Percentiles rank a stretch among this genome's conserved stretches.
Evolutionary conservation across 495 filamentous ascomycete genomes (phyloP).

Genomic region (Tuber melanosporum): DNA sequence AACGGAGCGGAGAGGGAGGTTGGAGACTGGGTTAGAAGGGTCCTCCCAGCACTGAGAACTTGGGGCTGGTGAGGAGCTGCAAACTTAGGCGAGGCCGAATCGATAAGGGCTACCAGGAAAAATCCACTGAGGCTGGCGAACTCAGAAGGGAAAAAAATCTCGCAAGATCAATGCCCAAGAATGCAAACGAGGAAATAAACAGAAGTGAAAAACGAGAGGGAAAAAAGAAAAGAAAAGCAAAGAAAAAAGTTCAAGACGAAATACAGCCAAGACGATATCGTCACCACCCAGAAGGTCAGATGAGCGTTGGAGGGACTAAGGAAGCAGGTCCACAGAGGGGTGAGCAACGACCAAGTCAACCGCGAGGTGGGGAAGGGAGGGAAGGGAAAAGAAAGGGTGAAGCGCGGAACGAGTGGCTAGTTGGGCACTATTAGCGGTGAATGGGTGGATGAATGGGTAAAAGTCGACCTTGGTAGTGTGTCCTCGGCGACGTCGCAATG

Average conservation of each 20-base stretch:
- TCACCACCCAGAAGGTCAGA: not conserved
- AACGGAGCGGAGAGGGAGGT: slow-evolving; percentile 3
- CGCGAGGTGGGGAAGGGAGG: slow-evolving; percentile 9
- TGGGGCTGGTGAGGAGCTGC: slow-evolving; percentile 27
- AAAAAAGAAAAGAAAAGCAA: not conserved
- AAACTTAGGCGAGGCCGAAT: slow-evolving; percentile 31
- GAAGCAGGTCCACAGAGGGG: slow-evolving; percentile 3
- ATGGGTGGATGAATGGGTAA: slow-evolving; percentile 3
- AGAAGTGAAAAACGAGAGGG: not conserved
- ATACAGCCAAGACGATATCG: not conserved
- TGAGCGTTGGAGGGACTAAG: not conserved
- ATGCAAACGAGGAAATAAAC: not conserved
- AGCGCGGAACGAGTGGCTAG: slow-evolving; percentile 9
- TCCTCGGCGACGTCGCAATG: slow-evolving; percentile 1
- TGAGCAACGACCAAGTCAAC: slow-evolving; percentile 1
- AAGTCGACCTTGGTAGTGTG: slow-evolving; percentile 2
- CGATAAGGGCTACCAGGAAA: slow-evolving; percentile 25
- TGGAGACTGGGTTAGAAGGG: slow-evolving; percentile 8
- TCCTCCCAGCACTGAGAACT: slow-evolving; percentile 11
- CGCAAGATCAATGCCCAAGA: not conserved
- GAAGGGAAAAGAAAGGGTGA: slow-evolving; percentile 25
- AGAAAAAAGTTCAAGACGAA: not conserved
- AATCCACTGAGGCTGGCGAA: not conserved
- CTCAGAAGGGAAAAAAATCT: not conserved
- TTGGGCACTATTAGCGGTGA: slow-evolving; percentile 3